phyloP scores from a whole-genome alignment of 2,329 filamentous ascomycete genomes.

The Fragosphaeria purpurea region DNA sequence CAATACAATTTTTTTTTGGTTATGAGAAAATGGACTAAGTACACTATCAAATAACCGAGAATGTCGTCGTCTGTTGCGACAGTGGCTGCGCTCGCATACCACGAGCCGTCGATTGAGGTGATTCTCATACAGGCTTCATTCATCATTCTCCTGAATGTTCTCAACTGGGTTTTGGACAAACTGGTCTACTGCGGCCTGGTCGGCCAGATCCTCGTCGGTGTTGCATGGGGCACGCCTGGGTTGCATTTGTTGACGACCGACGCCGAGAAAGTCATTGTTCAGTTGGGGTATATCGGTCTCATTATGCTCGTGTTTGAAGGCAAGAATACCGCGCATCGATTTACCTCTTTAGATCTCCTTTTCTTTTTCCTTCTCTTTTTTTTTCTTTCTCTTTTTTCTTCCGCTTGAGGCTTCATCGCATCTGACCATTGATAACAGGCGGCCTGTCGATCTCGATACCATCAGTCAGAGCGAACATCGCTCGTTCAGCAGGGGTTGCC shows the following conservation, averaged over 20 bases:
- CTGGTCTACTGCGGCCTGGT: slow-evolving; percentile 60
- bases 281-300: slow-evolving; percentile 64
- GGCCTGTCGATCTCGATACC: slow-evolving; percentile 46
- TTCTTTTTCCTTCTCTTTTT: not conserved
- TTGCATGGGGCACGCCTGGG: slow-evolving; percentile 60
- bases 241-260: slow-evolving; percentile 45
- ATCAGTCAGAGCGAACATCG: slow-evolving; percentile 48
- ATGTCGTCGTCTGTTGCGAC: too few species aligned
- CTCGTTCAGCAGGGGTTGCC: slow-evolving; percentile 52
- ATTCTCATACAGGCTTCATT: slow-evolving; percentile 54
- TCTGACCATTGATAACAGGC: slow-evolving; percentile 24
- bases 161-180: slow-evolving; percentile 47
- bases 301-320: slow-evolving; percentile 64
- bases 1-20: too few species aligned
- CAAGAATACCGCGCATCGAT: slow-evolving; percentile 11
- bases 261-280: slow-evolving; percentile 45
- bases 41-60: too few species aligned
- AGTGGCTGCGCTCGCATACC: slow-evolving; percentile 30
- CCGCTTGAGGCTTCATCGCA: too few species aligned
- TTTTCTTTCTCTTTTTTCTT: not conserved
- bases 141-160: slow-evolving; percentile 49
- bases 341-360: not conserved
- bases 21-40: too few species aligned
- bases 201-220: slow-evolving; percentile 60
- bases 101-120: slow-evolving; percentile 49